These are phyloP conservation scores for Fraxinus platypoda DNA, from an alignment of 305 asterid species.

Conservation along the genomic window DNA sequence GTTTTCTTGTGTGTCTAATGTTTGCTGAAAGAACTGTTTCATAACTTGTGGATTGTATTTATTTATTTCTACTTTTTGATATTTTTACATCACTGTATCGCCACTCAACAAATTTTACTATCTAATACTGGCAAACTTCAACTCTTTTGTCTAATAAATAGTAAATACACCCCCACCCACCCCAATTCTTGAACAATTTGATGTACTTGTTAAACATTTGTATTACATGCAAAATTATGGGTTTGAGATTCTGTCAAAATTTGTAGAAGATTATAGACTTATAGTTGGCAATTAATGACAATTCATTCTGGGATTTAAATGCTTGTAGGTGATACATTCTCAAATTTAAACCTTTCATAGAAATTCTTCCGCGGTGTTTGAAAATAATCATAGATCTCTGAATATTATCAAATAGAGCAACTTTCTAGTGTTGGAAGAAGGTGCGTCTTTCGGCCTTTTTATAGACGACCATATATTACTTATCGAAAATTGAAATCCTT, in stretches of 20 bases:
- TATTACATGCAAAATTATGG: background rate
- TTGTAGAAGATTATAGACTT: background rate
- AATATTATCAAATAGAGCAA: background rate
- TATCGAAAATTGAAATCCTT: background rate
- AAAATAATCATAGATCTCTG: background rate
- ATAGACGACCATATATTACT: background rate
- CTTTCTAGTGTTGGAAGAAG: background rate
- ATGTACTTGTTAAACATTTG: background rate
- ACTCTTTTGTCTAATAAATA: background rate
- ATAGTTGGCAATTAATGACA: too few relatives aligned
- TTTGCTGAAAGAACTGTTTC: background rate
- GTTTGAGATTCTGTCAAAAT: background rate
- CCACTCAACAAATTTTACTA: conserved; percentile 1
- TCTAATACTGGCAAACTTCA: background rate
- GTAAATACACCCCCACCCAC: background rate
- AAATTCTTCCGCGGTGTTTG: background rate
- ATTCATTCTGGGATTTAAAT: background rate
- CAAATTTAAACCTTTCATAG: background rate
- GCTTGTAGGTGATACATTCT: background rate
- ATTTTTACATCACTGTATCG: background rate
- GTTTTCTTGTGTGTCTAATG: background rate
- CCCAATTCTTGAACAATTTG: background rate
- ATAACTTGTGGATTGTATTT: background rate
- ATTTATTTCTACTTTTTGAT: conserved; percentile 4
- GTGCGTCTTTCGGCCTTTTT: background rate